Evolutionary conservation across 768 basidiomycete genomes (phyloP).

Genomic region (Candolleomyces eurysporus): DNA sequence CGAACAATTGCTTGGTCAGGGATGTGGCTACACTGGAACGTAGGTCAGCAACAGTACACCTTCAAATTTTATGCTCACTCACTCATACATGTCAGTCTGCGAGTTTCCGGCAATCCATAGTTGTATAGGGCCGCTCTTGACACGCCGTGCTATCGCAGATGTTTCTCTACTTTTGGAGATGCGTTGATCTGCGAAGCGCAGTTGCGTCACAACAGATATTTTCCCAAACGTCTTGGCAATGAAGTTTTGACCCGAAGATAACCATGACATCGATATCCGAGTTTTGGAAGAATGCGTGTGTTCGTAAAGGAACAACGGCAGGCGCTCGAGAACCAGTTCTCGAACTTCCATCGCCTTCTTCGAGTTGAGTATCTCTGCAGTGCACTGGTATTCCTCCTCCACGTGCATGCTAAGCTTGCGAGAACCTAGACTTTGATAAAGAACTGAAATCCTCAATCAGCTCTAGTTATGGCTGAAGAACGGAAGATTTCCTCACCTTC

Average conservation of each 20-base stretch:
- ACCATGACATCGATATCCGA: slow-evolving; percentile 62
- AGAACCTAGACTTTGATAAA: slow-evolving; percentile 79
- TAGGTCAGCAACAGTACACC: neutral
- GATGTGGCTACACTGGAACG: slow-evolving; percentile 73
- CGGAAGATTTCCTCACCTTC: slow-evolving; percentile 52
- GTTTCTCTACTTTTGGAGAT: slow-evolving; percentile 60
- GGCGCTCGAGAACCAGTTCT: slow-evolving; percentile 70
- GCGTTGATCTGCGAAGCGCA: slow-evolving; percentile 50
- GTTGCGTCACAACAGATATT: slow-evolving; percentile 57
- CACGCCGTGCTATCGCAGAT: slow-evolving; percentile 65
- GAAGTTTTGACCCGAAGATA: slow-evolving; percentile 62
- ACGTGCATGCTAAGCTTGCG: slow-evolving; percentile 69
- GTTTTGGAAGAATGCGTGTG: slow-evolving; percentile 67
- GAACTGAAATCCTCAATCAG: slow-evolving; percentile 39
- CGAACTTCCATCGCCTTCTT: slow-evolving; percentile 52
- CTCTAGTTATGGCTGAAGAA: neutral
- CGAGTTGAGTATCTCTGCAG: slow-evolving; percentile 47
- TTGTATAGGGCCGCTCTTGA: slow-evolving; percentile 57
- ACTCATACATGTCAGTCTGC: slow-evolving; percentile 92
- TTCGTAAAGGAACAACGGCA: slow-evolving; percentile 91
- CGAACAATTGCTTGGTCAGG: slow-evolving; percentile 76
- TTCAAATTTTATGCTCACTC: slow-evolving; percentile 30
- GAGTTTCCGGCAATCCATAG: slow-evolving; percentile 76
- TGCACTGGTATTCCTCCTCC: slow-evolving; percentile 70
- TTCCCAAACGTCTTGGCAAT: slow-evolving; percentile 67